Evolutionary conservation across 2,329 filamentous ascomycete genomes (phyloP).

Genomic region (Fusarium secorum): DNA sequence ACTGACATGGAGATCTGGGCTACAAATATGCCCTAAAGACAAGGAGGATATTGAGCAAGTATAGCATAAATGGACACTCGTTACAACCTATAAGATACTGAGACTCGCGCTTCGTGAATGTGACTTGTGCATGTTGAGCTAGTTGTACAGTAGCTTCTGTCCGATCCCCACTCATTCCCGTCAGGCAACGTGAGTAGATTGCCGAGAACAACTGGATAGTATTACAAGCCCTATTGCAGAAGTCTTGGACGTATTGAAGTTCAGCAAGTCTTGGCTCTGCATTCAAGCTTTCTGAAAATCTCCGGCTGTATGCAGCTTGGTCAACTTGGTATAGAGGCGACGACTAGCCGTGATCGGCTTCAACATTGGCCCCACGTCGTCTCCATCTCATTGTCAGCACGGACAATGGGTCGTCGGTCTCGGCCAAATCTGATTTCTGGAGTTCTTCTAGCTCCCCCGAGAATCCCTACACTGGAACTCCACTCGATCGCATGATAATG

Average conservation of each 20-base stretch:
- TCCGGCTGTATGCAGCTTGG: background rate
- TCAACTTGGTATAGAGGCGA: background rate
- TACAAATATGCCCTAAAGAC: rapidly evolving
- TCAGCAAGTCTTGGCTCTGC: background rate
- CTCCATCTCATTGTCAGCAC: background rate
- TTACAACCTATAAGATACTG: rapidly evolving
- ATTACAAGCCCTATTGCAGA: background rate
- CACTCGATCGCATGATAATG: background rate
- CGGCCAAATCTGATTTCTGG: background rate
- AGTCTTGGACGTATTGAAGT: background rate
- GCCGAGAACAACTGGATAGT: too few species aligned
- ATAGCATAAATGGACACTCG: background rate
- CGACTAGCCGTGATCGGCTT: background rate
- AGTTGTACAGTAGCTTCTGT: rapidly evolving
- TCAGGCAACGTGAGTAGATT: background rate
- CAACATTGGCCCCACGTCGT: background rate
- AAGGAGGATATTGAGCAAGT: rapidly evolving
- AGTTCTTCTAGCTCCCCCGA: constrained; percentile 23
- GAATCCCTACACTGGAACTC: background rate
- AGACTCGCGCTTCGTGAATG: rapidly evolving
- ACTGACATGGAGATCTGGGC: rapidly evolving
- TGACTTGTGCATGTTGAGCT: background rate
- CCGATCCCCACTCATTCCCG: rapidly evolving
- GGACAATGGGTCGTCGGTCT: background rate
- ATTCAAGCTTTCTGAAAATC: background rate